phyloP scores from a whole-genome alignment of 768 basidiomycete genomes.

The Clitopilus hobsonii region DNA sequence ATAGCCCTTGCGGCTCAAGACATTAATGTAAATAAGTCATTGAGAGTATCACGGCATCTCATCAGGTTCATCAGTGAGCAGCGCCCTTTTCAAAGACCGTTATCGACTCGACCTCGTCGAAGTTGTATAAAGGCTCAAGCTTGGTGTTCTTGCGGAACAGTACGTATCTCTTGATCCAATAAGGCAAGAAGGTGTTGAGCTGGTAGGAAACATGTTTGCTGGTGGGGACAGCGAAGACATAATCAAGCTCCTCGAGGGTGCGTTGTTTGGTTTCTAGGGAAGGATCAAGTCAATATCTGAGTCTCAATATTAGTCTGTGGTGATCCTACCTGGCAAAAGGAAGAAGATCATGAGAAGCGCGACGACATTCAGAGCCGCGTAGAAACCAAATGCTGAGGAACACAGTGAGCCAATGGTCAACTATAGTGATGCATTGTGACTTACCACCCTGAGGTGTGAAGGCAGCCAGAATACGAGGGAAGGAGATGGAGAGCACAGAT shows the following conservation, averaged over 20 bases:
- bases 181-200: slow-evolving; percentile 38
- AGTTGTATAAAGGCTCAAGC: slow-evolving; percentile 46
- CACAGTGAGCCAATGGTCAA: slow-evolving; percentile 3
- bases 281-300: slow-evolving; percentile 2
- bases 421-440: slow-evolving; percentile 9
- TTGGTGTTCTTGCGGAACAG: slow-evolving; percentile 30
- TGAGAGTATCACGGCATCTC: no score
- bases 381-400: slow-evolving; percentile 48
- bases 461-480: slow-evolving; percentile 50
- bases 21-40: no score
- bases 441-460: slow-evolving; percentile 35
- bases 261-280: slow-evolving; percentile 45
- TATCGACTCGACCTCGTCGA: slow-evolving; percentile 42
- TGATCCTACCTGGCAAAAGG: slow-evolving; percentile 40
- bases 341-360: slow-evolving; percentile 55
- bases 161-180: slow-evolving; percentile 44
- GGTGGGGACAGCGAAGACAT: slow-evolving; percentile 49
- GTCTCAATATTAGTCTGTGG: neutral
- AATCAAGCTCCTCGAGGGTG: slow-evolving; percentile 46
- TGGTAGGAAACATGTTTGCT: slow-evolving; percentile 41
- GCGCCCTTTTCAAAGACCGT: slow-evolving; percentile 39
- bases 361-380: slow-evolving; percentile 44
- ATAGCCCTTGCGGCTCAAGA: no score
- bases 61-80: no score
- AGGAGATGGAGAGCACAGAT: slow-evolving; percentile 49